Percentiles rank a stretch among this genome's conserved stretches.
Conservation (phyloP, 2,329 filamentous ascomycete genomes). For the Fusarium goolgardi region DNA sequence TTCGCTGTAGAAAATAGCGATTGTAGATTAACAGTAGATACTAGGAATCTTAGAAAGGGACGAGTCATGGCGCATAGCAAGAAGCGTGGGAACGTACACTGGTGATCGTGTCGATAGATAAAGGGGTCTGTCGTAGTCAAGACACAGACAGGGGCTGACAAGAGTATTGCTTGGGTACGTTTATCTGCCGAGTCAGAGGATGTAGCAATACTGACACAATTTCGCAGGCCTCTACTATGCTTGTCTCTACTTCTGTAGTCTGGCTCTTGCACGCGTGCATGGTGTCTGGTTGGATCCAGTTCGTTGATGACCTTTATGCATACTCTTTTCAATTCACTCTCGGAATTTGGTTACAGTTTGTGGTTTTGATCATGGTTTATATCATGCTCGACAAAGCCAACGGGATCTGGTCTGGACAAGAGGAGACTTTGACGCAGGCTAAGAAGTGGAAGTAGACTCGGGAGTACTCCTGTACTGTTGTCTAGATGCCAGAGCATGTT, state of each 20-base stretch:
- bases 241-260: constrained; percentile 41
- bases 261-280: constrained; percentile 40
- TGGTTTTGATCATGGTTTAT: constrained; percentile 45
- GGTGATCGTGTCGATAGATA: too few relatives aligned
- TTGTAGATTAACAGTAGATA: too few relatives aligned
- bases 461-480: too few relatives aligned
- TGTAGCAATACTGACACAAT: not conserved
- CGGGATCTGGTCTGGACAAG: constrained; percentile 47
- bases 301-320: constrained; percentile 2
- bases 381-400: constrained; percentile 40
- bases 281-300: too few relatives aligned
- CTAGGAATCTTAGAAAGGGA: too few relatives aligned
- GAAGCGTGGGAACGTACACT: too few relatives aligned
- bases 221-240: constrained; percentile 38
- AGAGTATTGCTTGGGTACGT: constrained; percentile 13
- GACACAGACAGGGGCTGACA: constrained; percentile 23
- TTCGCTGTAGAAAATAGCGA: too few relatives aligned
- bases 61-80: too few relatives aligned
- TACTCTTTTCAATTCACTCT: constrained; percentile 44
- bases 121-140: constrained; percentile 40
- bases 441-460: constrained; percentile 18
- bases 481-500: not conserved
- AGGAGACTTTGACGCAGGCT: constrained; percentile 26
- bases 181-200: rapidly evolving
- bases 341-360: constrained; percentile 42